Evolutionary conservation across 306 rosid genomes (phyloP).

Genomic region (Cercis canadensis): DNA sequence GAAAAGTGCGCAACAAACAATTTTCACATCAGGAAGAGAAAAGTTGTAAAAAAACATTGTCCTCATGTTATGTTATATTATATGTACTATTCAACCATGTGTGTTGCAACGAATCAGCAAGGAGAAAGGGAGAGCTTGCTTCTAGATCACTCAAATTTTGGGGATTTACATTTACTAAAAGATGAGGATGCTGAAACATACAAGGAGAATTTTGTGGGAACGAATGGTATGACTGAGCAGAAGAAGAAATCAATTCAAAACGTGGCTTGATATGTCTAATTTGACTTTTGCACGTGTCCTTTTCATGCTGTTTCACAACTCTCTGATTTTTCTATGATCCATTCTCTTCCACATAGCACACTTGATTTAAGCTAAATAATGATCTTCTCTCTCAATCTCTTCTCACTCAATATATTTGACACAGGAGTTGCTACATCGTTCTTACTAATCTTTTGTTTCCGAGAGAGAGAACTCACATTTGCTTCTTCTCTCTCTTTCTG

Average conservation of each 20-base stretch:
- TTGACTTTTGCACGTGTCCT: conserved; percentile 35
- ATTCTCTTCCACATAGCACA: conserved; percentile 39
- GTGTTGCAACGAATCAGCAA: neutral
- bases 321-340: conserved; percentile 25
- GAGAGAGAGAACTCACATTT: conserved; percentile 40
- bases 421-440: neutral
- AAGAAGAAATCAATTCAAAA: conserved; percentile 27
- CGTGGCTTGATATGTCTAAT: conserved; percentile 35
- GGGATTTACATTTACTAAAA: neutral
- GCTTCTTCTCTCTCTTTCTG: conserved; percentile 38
- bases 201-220: conserved; percentile 25
- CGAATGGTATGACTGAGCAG: neutral
- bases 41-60: neutral
- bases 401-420: neutral
- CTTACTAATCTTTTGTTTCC: conserved; percentile 3
- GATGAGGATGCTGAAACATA: neutral
- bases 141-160: neutral
- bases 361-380: conserved; percentile 31
- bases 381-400: conserved; percentile 21
- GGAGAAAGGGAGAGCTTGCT: neutral
- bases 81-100: conserved; percentile 5
- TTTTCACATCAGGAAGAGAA: neutral
- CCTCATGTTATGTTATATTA: neutral
- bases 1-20: neutral
- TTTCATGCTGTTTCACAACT: conserved; percentile 6